phyloP scores from a whole-genome alignment of 2,329 filamentous ascomycete genomes.

The Xylariales sp. region DNA sequence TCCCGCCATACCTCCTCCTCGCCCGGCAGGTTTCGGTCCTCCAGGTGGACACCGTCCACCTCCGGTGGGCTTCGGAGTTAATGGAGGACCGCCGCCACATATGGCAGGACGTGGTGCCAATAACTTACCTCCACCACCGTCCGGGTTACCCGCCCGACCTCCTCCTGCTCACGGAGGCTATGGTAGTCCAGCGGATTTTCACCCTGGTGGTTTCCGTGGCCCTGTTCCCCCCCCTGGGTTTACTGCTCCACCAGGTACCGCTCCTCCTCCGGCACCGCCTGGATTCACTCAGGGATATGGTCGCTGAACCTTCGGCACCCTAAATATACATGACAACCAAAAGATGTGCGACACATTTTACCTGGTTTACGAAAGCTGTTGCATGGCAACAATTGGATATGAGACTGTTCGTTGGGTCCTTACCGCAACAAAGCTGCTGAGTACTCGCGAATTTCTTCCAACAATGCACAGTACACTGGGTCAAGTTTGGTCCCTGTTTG shows the following conservation, averaged over 20 bases:
- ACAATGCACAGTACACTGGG: no score
- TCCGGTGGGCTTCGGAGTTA: slow-evolving; percentile 28
- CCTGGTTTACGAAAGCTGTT: no score
- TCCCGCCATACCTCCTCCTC: slow-evolving; percentile 27
- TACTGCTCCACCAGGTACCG: slow-evolving; percentile 16
- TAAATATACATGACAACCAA: no score
- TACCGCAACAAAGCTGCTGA: no score
- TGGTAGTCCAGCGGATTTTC: slow-evolving; percentile 56
- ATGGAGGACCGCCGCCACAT: slow-evolving; percentile 30
- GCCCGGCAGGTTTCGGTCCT: slow-evolving; percentile 29
- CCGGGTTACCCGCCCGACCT: slow-evolving; percentile 59
- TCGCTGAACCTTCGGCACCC: slow-evolving; percentile 6
- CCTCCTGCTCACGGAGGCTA: slow-evolving; percentile 65
- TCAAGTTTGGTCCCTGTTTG: no score
- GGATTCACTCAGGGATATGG: slow-evolving; percentile 8
- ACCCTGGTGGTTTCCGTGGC: slow-evolving; percentile 39
- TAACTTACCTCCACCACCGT: slow-evolving; percentile 56
- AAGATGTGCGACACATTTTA: no score
- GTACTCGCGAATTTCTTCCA: no score
- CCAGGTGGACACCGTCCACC: slow-evolving; percentile 21
- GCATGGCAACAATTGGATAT: no score
- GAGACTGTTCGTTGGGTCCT: no score
- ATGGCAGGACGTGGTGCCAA: slow-evolving; percentile 27
- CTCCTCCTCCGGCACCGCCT: slow-evolving; percentile 16
- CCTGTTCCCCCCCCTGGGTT: slow-evolving; percentile 42